Base-by-base conservation (phyloP, 2,329 filamentous ascomycete species). In the Alternaria burnsii region DNA sequence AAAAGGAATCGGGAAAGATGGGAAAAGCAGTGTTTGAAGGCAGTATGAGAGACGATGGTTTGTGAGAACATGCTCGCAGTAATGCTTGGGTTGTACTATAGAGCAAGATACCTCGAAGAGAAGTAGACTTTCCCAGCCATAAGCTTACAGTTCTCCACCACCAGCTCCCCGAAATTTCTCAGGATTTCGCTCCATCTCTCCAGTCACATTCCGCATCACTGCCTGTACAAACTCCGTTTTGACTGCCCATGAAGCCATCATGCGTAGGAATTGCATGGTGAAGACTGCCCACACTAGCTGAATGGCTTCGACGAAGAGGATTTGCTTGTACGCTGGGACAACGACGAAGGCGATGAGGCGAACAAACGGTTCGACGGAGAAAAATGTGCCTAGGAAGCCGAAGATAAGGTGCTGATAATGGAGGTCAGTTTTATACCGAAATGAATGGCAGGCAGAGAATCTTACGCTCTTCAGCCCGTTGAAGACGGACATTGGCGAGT, bases 311-410 rank as follows among this genome's bases (percentile, higher is more conserved):
- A 62, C 47, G 20, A 69, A 69, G 11, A 69, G 43, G 5, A 65
- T 58, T n/a, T 67, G 64, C 38, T 55, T 63, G 43, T 65, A 60
- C 26, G 62, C 62, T 3, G 64, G 66, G 24, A 65, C 44, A 9
- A 58, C 36, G 1, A 54, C 32, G n/a, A 68, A 68, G 6, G 57
- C 61, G 11, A 58, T 22, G 7, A 66, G 55, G 7, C 42, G 51
- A 22, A 47, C 58, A 22, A 64, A 28, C 3, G 63, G 55, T 0
- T n/a, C 38, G 26, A 57, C 12, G 10, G 58, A 58, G 11, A 64
- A 6, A 36, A 47, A 64, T 11, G 51, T 51, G 16, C 44, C 42
- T 2, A 55, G 11, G 16, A 44, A 57, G 26, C 44, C 43, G 7
- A 51, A 24, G 14, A 46, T 8, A 41, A 64, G 38, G 26, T 53